Evolutionary conservation across 805 yeast species (phyloP).

Genomic region (Pichia membranifaciens): DNA sequence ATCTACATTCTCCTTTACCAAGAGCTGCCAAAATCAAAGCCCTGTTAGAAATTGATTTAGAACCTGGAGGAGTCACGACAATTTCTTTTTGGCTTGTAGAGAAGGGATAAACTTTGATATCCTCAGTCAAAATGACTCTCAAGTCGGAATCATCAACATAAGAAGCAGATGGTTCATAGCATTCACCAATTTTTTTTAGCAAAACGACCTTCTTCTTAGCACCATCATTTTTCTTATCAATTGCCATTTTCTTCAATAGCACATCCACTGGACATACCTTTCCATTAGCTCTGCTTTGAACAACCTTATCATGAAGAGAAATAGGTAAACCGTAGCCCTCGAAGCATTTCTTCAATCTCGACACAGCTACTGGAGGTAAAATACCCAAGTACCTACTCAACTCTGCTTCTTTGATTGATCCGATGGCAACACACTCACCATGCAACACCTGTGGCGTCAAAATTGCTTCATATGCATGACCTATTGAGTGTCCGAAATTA

Average conservation of each 20-base stretch:
- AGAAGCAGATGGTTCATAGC: conserved; percentile 85
- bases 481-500: conserved; percentile 95
- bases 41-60: conserved; percentile 93
- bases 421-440: conserved; percentile 99
- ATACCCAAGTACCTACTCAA: conserved; percentile 87
- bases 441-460: conserved; percentile 93
- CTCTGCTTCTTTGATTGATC: conserved; percentile 93
- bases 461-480: conserved; percentile 98
- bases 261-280: conserved; percentile 73
- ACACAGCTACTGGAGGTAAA: conserved; percentile 87
- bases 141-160: conserved; percentile 75
- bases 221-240: conserved; percentile 96
- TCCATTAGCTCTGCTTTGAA: conserved; percentile 61
- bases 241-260: conserved; percentile 79
- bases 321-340: conserved; percentile 84
- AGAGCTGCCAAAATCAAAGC: conserved; percentile 90
- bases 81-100: conserved; percentile 32
- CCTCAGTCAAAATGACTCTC: conserved; percentile 77
- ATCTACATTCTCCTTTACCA: conserved; percentile 76
- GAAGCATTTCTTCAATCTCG: conserved; percentile 77
- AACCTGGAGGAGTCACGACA: conserved; percentile 84
- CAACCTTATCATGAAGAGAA: conserved; percentile 63
- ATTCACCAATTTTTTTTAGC: conserved; percentile 78
- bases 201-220: conserved; percentile 81
- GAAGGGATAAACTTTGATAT: conserved; percentile 62